A percentile compares a stretch with the other conserved stretches of the same genome.
Evolutionary conservation across 768 basidiomycete species (phyloP).

Genomic region (Tremella fuciformis): DNA sequence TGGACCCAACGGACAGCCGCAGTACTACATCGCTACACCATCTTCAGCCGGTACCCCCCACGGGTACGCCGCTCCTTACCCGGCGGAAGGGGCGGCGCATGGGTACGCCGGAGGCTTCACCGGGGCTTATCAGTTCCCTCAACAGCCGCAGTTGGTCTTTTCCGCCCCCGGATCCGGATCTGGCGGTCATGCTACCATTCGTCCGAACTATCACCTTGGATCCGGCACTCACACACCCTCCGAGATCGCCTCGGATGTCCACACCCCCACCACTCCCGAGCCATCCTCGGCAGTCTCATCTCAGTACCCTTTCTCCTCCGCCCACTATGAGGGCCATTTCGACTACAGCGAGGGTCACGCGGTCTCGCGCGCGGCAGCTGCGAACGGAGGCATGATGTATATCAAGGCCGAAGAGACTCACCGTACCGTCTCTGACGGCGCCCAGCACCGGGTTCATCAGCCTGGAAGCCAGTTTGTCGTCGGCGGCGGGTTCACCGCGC

Average conservation of each 20-base stretch:
- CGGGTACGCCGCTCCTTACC: slow-evolving; percentile 42
- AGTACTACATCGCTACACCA: slow-evolving; percentile 25
- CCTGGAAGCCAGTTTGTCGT: slow-evolving; percentile 21
- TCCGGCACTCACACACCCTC: slow-evolving; percentile 1
- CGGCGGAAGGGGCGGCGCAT: slow-evolving; percentile 42
- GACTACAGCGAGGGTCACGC: slow-evolving; percentile 16
- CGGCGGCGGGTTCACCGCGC: slow-evolving; percentile 36
- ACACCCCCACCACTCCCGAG: slow-evolving; percentile 14
- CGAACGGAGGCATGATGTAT: slow-evolving; percentile 22
- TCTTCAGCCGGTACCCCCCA: slow-evolving; percentile 34
- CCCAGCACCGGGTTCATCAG: slow-evolving; percentile 12
- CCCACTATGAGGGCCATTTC: neutral
- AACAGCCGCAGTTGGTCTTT: slow-evolving; percentile 10
- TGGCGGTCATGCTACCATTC: neutral
- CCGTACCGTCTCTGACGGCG: slow-evolving; percentile 21
- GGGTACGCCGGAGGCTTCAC: slow-evolving; percentile 29
- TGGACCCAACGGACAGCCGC: slow-evolving; percentile 20
- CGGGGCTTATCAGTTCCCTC: slow-evolving; percentile 7
- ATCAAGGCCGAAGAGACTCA: neutral
- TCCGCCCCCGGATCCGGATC: slow-evolving; percentile 2
- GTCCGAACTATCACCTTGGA: neutral
- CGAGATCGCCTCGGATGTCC: neutral
- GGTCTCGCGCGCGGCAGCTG: slow-evolving; percentile 22
- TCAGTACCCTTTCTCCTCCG: neutral
- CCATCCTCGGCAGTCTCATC: slow-evolving; percentile 1